Evolutionary conservation across 768 basidiomycete genomes (phyloP).

Genomic region (Amanita pallidorosea): DNA sequence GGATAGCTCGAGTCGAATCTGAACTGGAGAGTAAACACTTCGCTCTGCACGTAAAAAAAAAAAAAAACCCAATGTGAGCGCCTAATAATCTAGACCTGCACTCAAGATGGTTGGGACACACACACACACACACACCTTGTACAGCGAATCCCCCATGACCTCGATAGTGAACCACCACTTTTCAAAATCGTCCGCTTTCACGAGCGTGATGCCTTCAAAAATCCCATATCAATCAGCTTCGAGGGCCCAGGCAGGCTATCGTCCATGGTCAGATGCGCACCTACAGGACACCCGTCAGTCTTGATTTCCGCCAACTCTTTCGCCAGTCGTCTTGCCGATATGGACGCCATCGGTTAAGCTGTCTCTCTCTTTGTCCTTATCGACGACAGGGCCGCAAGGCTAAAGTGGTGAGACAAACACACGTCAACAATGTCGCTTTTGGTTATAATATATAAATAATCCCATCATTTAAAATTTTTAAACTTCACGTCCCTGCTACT

Average conservation of each 20-base stretch:
- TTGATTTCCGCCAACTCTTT: slow-evolving; percentile 5
- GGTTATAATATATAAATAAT: too few species aligned
- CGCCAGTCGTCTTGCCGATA: slow-evolving; percentile 2
- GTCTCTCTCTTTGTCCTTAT: too few species aligned
- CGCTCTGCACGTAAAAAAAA: slow-evolving; percentile 44
- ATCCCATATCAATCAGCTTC: slow-evolving; percentile 14
- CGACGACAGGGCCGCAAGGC: too few species aligned
- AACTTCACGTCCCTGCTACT: too few species aligned
- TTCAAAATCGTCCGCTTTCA: slow-evolving; percentile 67
- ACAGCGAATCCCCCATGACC: slow-evolving; percentile 76
- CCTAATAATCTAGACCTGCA: not conserved
- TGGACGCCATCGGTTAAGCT: slow-evolving; percentile 1
- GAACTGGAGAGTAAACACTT: slow-evolving; percentile 71
- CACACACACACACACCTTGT: slow-evolving; percentile 52
- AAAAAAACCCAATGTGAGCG: not conserved
- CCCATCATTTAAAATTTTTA: too few species aligned
- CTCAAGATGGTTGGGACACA: not conserved
- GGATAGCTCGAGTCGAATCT: slow-evolving; percentile 77
- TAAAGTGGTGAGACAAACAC: too few species aligned
- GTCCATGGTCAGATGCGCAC: not conserved
- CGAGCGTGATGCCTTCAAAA: slow-evolving; percentile 60
- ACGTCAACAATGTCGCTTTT: too few species aligned
- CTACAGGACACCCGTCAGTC: slow-evolving; percentile 4
- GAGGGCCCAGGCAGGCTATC: too few species aligned
- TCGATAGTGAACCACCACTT: slow-evolving; percentile 74